Percentiles rank a stretch among this genome's conserved stretches.
These are phyloP conservation scores for Solanum pinnatisectum DNA, from an alignment of 257 asterid species.

Conservation along the genomic window DNA sequence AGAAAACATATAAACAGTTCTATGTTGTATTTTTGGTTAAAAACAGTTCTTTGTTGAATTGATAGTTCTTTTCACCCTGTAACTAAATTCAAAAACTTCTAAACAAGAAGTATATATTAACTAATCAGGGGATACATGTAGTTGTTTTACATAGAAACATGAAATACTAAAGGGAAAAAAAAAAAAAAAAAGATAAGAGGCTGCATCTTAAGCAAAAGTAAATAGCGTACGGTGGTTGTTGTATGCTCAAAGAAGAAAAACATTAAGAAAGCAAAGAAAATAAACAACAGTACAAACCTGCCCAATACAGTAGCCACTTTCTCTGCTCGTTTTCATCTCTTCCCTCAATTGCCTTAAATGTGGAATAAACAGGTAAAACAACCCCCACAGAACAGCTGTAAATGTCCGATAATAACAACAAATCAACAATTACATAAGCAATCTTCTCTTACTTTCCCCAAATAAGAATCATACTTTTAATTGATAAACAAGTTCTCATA, in stretches of 20 bases:
- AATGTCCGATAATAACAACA: conserved; percentile 7
- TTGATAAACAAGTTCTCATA: neutral
- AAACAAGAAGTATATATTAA: neutral
- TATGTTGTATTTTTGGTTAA: neutral
- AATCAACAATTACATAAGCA: neutral
- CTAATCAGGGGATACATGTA: neutral
- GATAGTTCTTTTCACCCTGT: neutral
- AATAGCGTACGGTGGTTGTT: neutral
- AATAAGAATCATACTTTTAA: neutral
- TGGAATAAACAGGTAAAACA: conserved; percentile 86
- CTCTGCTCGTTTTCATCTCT: conserved; percentile 57
- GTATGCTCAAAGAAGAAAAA: neutral
- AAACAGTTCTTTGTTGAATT: neutral
- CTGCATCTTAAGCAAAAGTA: neutral
- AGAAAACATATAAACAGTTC: neutral
- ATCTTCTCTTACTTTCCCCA: neutral
- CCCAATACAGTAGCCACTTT: conserved; percentile 94
- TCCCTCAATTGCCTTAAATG: conserved; percentile 89
- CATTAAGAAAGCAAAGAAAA: neutral
- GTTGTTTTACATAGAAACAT: neutral
- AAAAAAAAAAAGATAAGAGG: neutral
- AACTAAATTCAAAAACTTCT: neutral
- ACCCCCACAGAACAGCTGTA: conserved; percentile 84
- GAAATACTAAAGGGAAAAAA: neutral
- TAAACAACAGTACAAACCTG: conserved; percentile 46